Evolutionary conservation across 208 protist species (phyloP), one percentile per base, ranked within the genome.

Genomic region (Angomonas deanei): DNA sequence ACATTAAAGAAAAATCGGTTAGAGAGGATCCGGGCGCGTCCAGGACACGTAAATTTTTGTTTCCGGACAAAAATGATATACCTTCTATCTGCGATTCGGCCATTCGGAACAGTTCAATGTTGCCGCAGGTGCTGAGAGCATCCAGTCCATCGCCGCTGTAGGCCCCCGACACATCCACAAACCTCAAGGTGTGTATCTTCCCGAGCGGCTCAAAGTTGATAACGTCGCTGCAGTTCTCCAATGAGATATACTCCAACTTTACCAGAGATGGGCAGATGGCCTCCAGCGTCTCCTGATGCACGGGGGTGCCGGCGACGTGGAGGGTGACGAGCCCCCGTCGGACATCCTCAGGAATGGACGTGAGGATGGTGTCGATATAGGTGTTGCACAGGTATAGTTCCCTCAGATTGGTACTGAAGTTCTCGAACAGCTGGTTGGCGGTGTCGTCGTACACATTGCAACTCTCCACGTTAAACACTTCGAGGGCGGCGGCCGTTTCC

Each of bases 381-480:
- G 76, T 81, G 28, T 72, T 70, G 66, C 72, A 75, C 30, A 93
- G 60, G 56, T 87, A 70, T 49, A 93, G 68, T 33, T 76, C 62
- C 26, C 73, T 72, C 38, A 93, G 56, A 34, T 79, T 72, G 19
- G 61, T 23, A 17, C 74, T 75, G 32, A 93, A 63, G 49, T 74
- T 46, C 5, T 62, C 54, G 64, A 90, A 88, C 38, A 93, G 84
- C 27, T 72, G 58, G 30, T 80, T 78, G n/a, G 70, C 69, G 6
- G 76, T 89, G 60, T 86, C 81, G 61, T 93, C 86, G 67, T 80
- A 84, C 23, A 90, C 81, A 53, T 72, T 73, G 42, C 87, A 93
- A 60, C 75, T 78, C 64, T 91, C 87, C 13, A 93, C 61, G 58
- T 76, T 74, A 53, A 93, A 62, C 42, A 88, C 76, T 57, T 78